Base-by-base conservation (phyloP, 1,284 basidiomycete genomes). In the Amylostereum areolatum region DNA sequence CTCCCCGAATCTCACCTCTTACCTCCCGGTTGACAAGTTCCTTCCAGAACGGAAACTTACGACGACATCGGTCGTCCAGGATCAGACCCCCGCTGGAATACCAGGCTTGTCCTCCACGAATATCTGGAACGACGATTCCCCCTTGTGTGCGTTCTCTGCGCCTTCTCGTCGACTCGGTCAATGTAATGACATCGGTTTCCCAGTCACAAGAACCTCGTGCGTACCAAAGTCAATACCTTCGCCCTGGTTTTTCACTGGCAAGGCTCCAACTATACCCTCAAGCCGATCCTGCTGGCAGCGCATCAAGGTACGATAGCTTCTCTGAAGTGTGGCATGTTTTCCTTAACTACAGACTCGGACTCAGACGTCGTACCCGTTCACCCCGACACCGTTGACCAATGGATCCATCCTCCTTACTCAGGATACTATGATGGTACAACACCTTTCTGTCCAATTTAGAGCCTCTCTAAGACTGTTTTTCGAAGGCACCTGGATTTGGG, bases 331-430 rank as follows among this genome's bases (percentile, higher is more conserved):
- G 18, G 18, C 18, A 18, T 18, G 18, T 18, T 18, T 18, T 18
- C 18, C 18, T 18, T 18, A 18, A 18, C 18, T 18, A 18, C 18
- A 18, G 18, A 18, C 18, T 18, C 18, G 18, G 18, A 12, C 10
- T 6, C 43, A 78, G 85, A 88, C 60, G 84, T 85, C 35, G 84
- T 86, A 0, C 84, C 84, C 29, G 84, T 86, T 9, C 74, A 83
- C 33, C 71, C 72, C 2, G 67, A 66, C 4, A 83, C 82, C 1
- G 62, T 72, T 5, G 63, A 69, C 40, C 58, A 77, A 48, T 88
- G 85, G 84, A 70, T 64, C 0, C 71, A 85, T 55, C 77, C 77
- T 8, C 82, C 83, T 2, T 87, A 75, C 59, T 81, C 79, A 6
- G 85, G 85, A 3, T 63, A 80, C 57, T 84, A 74, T 56, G 83